Base-by-base conservation (phyloP, 208 protist species). In the Trypanosoma theileri region DNA sequence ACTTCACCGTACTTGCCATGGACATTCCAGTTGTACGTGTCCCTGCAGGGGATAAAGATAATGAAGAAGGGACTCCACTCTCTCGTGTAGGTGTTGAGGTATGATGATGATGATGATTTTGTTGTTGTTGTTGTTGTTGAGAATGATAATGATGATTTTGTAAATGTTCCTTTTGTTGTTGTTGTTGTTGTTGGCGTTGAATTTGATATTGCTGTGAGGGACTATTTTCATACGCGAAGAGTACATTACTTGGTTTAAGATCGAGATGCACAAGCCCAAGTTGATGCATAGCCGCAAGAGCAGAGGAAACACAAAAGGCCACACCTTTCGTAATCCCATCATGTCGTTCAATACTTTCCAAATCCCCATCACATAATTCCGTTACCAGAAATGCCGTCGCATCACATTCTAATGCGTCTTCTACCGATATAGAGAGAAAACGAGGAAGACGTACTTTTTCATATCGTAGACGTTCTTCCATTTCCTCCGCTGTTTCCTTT, bases 181-280 rank as follows among this genome's bases (percentile, higher is more conserved):
- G 52, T 17, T 24, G 26, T 22, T 10, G 75, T 10, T 26, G 61
- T 59, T 17, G 54, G 19, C 26, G 24, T 46, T 61, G 31, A 17
- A 66, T 52, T 50, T 58, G 71, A 51, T 68, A 42, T 56, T 66
- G 57, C 19, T 46, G 79, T 3, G 79, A 84, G 0, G 80, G 79
- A 11, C 84, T 73, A 67, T 88, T 75, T 67, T 88, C 81, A 51
- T 84, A 92, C 59, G 85, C 80, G 63, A 85, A 91, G 48, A 95
- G 79, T 28, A 95, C 85, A 59, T 95, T 95, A 71, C 86, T 92
- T 31, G 90, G 90, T 67, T 95, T 95, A 21, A 95, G 54, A 67
- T 95, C 90, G 22, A 93, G 77, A 62, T 95, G 90, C 24, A 95
- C 52, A 4, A 95, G 67, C 4, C 90, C 90, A 17, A 95, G 78